Evolutionary conservation across 768 basidiomycete genomes (phyloP), one percentile per base, ranked within the genome.

Genomic region (Leccinum subgranulosum): DNA sequence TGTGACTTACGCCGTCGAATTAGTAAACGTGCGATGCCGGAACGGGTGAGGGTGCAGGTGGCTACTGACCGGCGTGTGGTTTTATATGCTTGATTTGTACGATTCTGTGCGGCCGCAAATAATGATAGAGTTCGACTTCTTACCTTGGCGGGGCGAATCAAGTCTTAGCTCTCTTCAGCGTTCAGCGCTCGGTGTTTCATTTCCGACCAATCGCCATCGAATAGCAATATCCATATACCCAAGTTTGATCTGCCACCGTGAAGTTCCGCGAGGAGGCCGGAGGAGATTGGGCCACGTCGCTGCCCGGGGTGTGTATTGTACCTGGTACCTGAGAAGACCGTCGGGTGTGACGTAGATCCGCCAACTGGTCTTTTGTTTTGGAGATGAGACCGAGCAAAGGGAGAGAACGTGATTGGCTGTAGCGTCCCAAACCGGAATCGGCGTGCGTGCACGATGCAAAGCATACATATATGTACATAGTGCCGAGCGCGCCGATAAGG

Each of bases 81-180:
- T 21, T 53, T 53, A 27, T 19, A 43, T 57, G n/a, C 43, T 54
- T 45, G 55, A 54, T 57, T 34, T 64, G 67, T 69, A 66, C 39
- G 57, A 61, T 61, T 36, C 25, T 23, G 31, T 31, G 23, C 21
- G 23, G 45, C 12, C 8, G 8, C 27, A 29, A 12, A 25, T 21
- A 41, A 41, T 28, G 57, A 61, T 66, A 69, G 60, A 58, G 34
- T 51, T 58, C 21, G 10, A 41, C n/a, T 41, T 41, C 17, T 27
- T 50, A 27, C 19, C 12, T 33, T 56, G 21, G 49, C 29, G 50
- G 21, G 21, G 33, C 21, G 45, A 51, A 51, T 55, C 39, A 28
- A 17, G 46, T 31, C 29, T 11, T 31, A 1, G 3, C 46, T 27
- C 10, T 12, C 12, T 11, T 29, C n/a, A 28, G 7, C 8, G 46